Evolutionary conservation across 192 early-diverging fungal genomes (phyloP), one percentile per base, ranked within the genome.

Genomic region (Coemansia sp.): DNA sequence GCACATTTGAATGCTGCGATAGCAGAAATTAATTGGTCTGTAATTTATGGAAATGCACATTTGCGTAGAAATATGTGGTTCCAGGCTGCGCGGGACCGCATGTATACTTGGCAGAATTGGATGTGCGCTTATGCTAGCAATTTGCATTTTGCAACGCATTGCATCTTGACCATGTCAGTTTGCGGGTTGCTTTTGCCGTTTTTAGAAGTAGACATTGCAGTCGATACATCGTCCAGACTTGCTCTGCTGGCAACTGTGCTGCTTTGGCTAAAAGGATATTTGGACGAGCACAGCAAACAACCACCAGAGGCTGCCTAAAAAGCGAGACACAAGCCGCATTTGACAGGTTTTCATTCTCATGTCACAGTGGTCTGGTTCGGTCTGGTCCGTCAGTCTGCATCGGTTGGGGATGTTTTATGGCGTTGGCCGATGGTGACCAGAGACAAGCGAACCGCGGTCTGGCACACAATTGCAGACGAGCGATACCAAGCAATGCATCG

Each of bases 151-250:
- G 7, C 29, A 32, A 32, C 6, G 29, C 29, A 32, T 32, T 32
- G 29, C 29, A 32, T 5, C 29, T 32, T 32, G 5, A 7, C 29
- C 29, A 32, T 32, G 29, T 32, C 43, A n/a, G 43, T 45, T n/a
- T 52, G 17, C 7, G 15, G 50, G 22, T 52, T 52, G 50, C 22
- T 52, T 52, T 52, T 52, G 17, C 50, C 50, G 50, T 19, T 52
- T 52, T 23, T 52, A 19, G 50, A 52, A 4, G 43, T 11, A 45
- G 43, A 6, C 29, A 32, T 45, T 15, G 41, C 41, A 45, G n/a
- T 15, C 43, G 43, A 45, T n/a, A 45, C 43, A 45, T 45, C 14
- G 2, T 12, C 12, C n/a, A n/a, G 43, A 45, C 43, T 45, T 45
- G 43, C 29, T 32, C 29, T 32, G 29, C 29, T 32, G 27, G 27